Evolutionary conservation across 345 rosid species (phyloP).

Genomic region (Garcia nutans): DNA sequence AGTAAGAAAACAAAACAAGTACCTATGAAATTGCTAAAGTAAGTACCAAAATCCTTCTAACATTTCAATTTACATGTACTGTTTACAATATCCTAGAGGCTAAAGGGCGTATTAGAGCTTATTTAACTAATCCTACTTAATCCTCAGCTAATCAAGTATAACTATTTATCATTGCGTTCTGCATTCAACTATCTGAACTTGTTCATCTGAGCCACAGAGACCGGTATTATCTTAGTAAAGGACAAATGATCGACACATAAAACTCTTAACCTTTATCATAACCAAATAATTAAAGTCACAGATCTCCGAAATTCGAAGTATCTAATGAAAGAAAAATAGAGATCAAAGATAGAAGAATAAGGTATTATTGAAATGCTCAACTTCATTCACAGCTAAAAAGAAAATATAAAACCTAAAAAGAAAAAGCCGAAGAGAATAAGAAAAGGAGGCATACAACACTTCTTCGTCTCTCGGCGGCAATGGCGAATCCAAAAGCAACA

Average conservation of each 20-base stretch:
- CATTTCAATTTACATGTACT: not conserved
- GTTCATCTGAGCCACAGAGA: not conserved
- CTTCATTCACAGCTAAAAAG: not conserved
- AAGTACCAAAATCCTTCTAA: not conserved
- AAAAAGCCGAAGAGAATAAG: not conserved
- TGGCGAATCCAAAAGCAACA: slow-evolving; percentile 88
- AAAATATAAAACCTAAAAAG: not conserved
- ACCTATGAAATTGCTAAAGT: not conserved
- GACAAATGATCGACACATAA: no score
- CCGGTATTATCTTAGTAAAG: no score
- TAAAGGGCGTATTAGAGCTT: not conserved
- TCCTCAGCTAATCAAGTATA: no score
- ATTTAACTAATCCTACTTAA: not conserved
- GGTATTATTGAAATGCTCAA: not conserved
- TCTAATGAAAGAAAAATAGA: not conserved
- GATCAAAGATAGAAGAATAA: not conserved
- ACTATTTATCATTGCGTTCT: no score
- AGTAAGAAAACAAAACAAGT: not conserved
- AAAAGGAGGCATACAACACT: slow-evolving; percentile 50
- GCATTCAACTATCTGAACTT: not conserved
- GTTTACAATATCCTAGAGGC: not conserved
- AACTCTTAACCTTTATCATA: not conserved
- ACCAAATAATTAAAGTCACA: not conserved
- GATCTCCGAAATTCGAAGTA: slow-evolving; percentile 1
- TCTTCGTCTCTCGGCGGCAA: slow-evolving; percentile 94